Conservation (phyloP, 2,329 filamentous ascomycete species). For the Fusarium sp. region DNA sequence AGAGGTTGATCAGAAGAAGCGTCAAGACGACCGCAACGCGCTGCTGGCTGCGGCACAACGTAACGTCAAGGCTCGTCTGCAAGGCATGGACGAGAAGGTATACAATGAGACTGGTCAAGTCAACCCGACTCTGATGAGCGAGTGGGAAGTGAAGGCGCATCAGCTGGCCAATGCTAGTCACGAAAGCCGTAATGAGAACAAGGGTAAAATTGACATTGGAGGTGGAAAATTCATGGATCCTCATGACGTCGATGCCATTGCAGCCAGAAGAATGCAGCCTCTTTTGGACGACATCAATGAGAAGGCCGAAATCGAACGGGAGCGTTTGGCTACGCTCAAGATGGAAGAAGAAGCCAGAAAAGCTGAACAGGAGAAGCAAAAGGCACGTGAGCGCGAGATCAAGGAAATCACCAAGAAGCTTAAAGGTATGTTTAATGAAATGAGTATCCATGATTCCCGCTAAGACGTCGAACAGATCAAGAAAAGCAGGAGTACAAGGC, state of each 20-base stretch:
- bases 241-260: slow-evolving; percentile 82
- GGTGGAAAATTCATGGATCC: slow-evolving; percentile 84
- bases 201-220: slow-evolving; percentile 75
- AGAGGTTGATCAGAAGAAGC: slow-evolving; percentile 78
- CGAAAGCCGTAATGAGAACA: slow-evolving; percentile 66
- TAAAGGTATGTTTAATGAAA: slow-evolving; percentile 62
- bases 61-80: slow-evolving; percentile 83
- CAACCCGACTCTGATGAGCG: slow-evolving; percentile 72
- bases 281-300: slow-evolving; percentile 86
- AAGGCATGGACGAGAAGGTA: slow-evolving; percentile 84
- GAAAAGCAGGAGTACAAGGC: slow-evolving; percentile 55
- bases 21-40: slow-evolving; percentile 77
- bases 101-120: slow-evolving; percentile 80
- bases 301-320: slow-evolving; percentile 77
- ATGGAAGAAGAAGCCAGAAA: slow-evolving; percentile 68
- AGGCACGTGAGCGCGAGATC: slow-evolving; percentile 63
- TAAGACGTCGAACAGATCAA: slow-evolving; percentile 52
- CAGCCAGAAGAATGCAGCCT: slow-evolving; percentile 80
- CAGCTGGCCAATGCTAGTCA: slow-evolving; percentile 74
- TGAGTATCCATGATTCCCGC: slow-evolving; percentile 43
- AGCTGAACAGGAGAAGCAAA: slow-evolving; percentile 61
- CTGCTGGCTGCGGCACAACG: slow-evolving; percentile 83
- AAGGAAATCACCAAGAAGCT: slow-evolving; percentile 65
- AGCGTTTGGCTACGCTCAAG: slow-evolving; percentile 72
- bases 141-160: slow-evolving; percentile 83